Base-by-base conservation (phyloP, 1,139 yeast genomes). In the Hansenula lynferdii region DNA sequence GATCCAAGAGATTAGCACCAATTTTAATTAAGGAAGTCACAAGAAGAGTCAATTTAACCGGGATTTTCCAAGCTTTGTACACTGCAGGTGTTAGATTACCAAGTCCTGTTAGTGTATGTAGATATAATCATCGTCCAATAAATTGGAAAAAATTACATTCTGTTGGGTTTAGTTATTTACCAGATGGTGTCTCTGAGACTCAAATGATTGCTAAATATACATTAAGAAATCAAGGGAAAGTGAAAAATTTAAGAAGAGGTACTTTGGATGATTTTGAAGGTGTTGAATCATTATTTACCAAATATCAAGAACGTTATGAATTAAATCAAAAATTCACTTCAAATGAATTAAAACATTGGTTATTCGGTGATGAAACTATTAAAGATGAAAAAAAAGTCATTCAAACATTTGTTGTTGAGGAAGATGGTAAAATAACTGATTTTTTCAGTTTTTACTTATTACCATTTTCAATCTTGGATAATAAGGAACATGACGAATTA, bases 41-140 rank as follows among this genome's bases (percentile, higher is more conserved):
- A 5, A 77, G 99, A 58, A 75, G 97, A 51, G 95, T 92, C 48
- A 92, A 94, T 62, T 72, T 75, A 47, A 72, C 72, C 35, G 76
- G 85, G 42, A 84, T 90, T 43, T 92, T 97, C 97, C 97, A 92
- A 60, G 98, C 98, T 0, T 71, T 94, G 44, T 89, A 87, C 61
- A 90, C 99, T 11, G 96, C 94, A 0, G 98, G 98, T 7, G 77
- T 81, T 7, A 80, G 87, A 6, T 70, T 92, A 44, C 99, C 99
- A 16, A 81, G 92, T 18, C 99, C 99, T 0, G 75, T 92, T 8
- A 69, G 95, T n/a, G 80, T 87, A 2, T 82, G 95, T 58, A 76
- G 97, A 48, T 94, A 94, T 62, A 85, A 86, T 37, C 99, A 92
- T 63, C 83, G 98, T 51, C 95, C 97, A 3, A 68, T 92, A 48